Evolutionary conservation across 2,329 filamentous ascomycete species (phyloP), one percentile per base, ranked within the genome.

Genomic region (Didymella keratinophila): DNA sequence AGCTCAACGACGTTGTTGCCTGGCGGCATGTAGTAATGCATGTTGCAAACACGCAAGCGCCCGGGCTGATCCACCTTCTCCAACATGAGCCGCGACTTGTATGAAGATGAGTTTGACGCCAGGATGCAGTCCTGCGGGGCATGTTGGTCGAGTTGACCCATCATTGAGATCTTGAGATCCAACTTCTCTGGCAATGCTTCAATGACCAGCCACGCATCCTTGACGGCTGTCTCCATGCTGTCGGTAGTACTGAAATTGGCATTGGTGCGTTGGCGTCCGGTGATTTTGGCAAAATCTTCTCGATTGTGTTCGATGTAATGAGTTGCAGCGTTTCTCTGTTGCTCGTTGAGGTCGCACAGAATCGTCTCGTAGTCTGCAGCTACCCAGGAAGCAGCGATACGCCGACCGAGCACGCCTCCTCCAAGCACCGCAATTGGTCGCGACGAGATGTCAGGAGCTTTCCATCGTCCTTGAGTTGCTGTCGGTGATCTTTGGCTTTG

Each of bases 111-210:
- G 50, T 86, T 86, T 12, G 77, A 81, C 0, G 77, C 79, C 0
- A 86, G 65, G 18, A 86, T 80, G 42, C 79, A 79, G 48, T 86
- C 84, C 0, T 58, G 23, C 0, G 79, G 78, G 0, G 81, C 76
- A 7, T 75, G 37, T 6, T 62, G 62, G 16, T 83, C 82, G 11
- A 86, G 72, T 4, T 82, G 73, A 2, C 72, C 79, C 56, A 85
- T 82, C 0, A 78, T 81, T 12, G 75, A 73, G 14, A 80, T 79
- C 71, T 86, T 86, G 34, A 83, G 64, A 5, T 76, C 65, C 11
- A 84, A 72, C 52, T 76, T 80, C 66, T 85, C 84, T 0, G 82
- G 83, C 0, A 86, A 78, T 16, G 79, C 82, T 67, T 84, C 84
- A 57, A 84, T 78, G n/a, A 84, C 80, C 5, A 85, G 74, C 84